Evolutionary conservation across 805 yeast genomes (phyloP).

Genomic region (Saccharomycopsis lassenensis): DNA sequence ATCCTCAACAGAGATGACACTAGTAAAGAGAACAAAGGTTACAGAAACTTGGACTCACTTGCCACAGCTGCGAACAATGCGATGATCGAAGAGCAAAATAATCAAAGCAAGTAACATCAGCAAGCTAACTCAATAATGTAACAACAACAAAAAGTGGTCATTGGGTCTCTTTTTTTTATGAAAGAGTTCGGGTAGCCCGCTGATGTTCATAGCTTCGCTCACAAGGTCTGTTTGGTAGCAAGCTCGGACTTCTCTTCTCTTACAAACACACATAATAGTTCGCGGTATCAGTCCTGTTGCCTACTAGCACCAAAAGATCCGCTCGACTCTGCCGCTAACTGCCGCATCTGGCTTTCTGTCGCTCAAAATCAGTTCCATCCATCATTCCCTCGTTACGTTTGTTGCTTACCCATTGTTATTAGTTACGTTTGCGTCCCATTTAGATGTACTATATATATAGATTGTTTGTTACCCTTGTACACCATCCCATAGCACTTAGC

Average conservation of each 20-base stretch:
- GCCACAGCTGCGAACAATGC: neutral
- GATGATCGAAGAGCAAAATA: neutral
- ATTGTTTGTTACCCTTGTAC: neutral
- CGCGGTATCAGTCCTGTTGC: constrained; percentile 13
- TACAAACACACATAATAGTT: constrained; percentile 13
- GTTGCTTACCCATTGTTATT: constrained; percentile 10
- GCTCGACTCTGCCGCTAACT: constrained; percentile 11
- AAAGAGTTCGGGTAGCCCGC: too few relatives aligned
- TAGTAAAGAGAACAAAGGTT: neutral
- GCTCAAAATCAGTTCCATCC: constrained; percentile 1
- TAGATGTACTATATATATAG: constrained; percentile 2
- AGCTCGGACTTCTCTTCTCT: constrained; percentile 3
- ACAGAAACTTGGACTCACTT: neutral
- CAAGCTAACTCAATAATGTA: too few relatives aligned
- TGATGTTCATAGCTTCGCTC: too few relatives aligned
- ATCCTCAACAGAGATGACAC: constrained; percentile 2
- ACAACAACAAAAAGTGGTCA: too few relatives aligned
- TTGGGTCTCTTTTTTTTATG: too few relatives aligned
- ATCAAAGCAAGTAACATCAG: too few relatives aligned
- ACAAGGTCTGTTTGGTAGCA: neutral
- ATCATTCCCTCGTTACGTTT: neutral
- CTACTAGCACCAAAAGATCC: constrained; percentile 10
- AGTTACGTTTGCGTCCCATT: constrained; percentile 6
- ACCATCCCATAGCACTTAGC: neutral
- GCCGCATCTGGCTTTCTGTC: constrained; percentile 6